A percentile compares a stretch with the other conserved stretches of the same genome.
Conservation (phyloP, 257 asterid genomes). For the Solanum sejunctum region DNA sequence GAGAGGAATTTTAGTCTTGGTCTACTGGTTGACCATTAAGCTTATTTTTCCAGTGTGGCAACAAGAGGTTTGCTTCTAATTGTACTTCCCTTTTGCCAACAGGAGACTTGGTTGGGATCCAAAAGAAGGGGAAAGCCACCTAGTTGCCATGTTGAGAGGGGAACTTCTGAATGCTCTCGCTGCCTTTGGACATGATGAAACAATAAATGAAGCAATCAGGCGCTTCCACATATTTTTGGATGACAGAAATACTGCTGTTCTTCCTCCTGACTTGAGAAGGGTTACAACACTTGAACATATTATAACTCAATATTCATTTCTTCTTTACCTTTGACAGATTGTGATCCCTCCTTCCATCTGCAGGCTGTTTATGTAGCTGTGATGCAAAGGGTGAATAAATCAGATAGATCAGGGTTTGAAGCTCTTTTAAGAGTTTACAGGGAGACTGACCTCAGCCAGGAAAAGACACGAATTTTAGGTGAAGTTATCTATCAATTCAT, state of each 20-base stretch:
- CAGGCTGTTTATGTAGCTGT: constrained; percentile 90
- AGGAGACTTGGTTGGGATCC: constrained; percentile 99
- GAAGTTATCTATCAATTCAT: neutral
- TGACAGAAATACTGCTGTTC: constrained; percentile 56
- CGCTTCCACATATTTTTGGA: constrained; percentile 60
- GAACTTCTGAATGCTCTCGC: constrained; percentile 68
- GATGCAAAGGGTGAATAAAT: constrained; percentile 43
- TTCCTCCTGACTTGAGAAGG: constrained; percentile 95
- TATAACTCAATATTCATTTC: neutral
- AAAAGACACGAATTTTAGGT: constrained; percentile 84
- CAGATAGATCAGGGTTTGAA: constrained; percentile 66
- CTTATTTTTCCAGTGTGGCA: neutral
- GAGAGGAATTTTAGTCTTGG: neutral
- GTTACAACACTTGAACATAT: constrained; percentile 13
- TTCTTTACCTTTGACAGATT: neutral
- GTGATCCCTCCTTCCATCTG: constrained; percentile 5
- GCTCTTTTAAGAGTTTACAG: constrained; percentile 67
- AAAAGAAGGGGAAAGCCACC: constrained; percentile 83
- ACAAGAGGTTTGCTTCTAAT: neutral
- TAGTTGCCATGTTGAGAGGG: constrained; percentile 92
- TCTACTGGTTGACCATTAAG: neutral
- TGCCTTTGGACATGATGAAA: constrained; percentile 57
- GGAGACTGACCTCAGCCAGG: constrained; percentile 96
- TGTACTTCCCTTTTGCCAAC: constrained; percentile 11
- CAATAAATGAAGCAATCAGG: constrained; percentile 58